Evolutionary conservation across 805 yeast species (phyloP).

Genomic region (Metschnikowia borealis): DNA sequence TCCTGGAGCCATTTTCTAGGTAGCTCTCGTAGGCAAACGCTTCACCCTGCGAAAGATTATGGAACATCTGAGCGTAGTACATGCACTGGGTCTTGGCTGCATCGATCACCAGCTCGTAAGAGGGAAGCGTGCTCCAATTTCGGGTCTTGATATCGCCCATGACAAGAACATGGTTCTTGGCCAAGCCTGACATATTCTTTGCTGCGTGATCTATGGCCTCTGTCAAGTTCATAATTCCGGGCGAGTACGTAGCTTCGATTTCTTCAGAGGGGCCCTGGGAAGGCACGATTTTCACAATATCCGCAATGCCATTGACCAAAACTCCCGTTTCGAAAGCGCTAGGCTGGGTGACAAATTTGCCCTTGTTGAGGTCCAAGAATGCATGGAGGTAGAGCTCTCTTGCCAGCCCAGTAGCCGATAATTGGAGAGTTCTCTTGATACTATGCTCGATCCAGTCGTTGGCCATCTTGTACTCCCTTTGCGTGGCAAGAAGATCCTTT

Average conservation of each 20-base stretch:
- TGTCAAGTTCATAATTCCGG: neutral
- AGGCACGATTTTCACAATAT: conserved; percentile 9
- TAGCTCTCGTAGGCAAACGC: conserved; percentile 39
- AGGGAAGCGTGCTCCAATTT: conserved; percentile 39
- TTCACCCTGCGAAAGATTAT: conserved; percentile 16
- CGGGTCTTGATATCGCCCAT: conserved; percentile 63
- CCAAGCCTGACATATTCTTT: conserved; percentile 4
- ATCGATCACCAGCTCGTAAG: conserved; percentile 44
- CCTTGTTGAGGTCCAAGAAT: conserved; percentile 34
- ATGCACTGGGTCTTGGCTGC: conserved; percentile 57
- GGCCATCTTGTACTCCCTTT: conserved; percentile 22
- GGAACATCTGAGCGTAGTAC: conserved; percentile 48
- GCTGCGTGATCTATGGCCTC: neutral
- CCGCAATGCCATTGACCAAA: conserved; percentile 55
- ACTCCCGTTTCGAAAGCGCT: conserved; percentile 24
- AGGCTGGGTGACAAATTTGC: conserved; percentile 11
- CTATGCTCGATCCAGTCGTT: conserved; percentile 41
- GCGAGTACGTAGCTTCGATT: neutral
- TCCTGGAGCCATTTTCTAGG: conserved; percentile 42
- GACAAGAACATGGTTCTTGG: conserved; percentile 11
- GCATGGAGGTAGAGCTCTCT: conserved; percentile 62
- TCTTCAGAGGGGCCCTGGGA: neutral
- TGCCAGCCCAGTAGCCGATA: conserved; percentile 49
- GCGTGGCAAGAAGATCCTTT: conserved; percentile 13
- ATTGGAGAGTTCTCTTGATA: conserved; percentile 33